Percentiles rank a stretch among this genome's conserved stretches.
Conservation (phyloP, 495 filamentous ascomycete species). For the Neurospora sp. region DNA sequence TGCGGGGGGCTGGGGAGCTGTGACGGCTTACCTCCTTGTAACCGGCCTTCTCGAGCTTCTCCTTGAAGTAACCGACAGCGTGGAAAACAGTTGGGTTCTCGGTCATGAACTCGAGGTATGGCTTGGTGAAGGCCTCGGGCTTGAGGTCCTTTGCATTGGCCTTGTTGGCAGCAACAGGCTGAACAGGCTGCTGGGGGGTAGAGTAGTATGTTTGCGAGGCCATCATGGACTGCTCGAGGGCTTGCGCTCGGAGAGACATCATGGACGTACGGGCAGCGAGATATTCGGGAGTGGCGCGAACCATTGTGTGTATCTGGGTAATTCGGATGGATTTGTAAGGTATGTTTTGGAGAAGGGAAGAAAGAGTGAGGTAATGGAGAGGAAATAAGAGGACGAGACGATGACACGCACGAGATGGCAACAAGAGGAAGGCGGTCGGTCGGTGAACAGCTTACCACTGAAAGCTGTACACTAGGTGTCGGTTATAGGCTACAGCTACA, state of each 20-base stretch:
- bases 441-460: neutral
- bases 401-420: neutral
- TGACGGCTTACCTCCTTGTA: constrained; percentile 48
- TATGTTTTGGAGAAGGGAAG: neutral
- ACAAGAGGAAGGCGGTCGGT: neutral
- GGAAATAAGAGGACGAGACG: neutral
- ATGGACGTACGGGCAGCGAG: constrained; percentile 30
- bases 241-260: constrained; percentile 28
- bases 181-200: neutral
- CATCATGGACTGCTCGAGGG: constrained; percentile 13
- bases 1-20: neutral
- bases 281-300: constrained; percentile 31
- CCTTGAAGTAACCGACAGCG: constrained; percentile 63
- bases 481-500: neutral
- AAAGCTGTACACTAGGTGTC: neutral
- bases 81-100: constrained; percentile 91
- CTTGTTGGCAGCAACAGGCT: constrained; percentile 1
- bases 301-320: constrained; percentile 19
- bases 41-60: constrained; percentile 57
- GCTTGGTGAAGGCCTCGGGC: constrained; percentile 62
- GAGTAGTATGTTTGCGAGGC: constrained; percentile 4
- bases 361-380: neutral
- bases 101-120: constrained; percentile 82
- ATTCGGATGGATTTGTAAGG: neutral
- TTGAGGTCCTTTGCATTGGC: constrained; percentile 27